Conservation (phyloP, 331 rosid genomes). For the Erythrophleum ivorense region DNA sequence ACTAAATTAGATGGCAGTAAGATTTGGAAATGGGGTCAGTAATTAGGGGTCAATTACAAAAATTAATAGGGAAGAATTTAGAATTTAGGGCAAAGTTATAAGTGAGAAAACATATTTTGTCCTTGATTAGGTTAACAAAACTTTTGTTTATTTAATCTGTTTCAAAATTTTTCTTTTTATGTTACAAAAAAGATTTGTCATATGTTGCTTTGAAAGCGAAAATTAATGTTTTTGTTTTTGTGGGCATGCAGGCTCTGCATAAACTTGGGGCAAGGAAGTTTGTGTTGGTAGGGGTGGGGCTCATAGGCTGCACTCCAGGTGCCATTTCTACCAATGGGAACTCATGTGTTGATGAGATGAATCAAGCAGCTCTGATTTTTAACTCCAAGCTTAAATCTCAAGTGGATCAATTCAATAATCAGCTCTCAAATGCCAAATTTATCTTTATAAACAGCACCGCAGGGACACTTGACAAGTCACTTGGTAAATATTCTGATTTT, state of each 20-base stretch:
- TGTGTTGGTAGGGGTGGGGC: not conserved
- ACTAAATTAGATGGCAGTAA: too few species aligned
- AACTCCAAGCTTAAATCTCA: not conserved
- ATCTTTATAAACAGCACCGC: not conserved
- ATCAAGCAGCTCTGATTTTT: not conserved
- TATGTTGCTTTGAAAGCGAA: too few species aligned
- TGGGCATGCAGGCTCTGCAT: not conserved
- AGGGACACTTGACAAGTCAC: not conserved
- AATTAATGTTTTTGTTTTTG: too few species aligned
- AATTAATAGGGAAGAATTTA: too few species aligned
- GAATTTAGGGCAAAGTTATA: too few species aligned
- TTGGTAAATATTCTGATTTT: not conserved
- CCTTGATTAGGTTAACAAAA: too few species aligned
- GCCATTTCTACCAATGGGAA: not conserved
- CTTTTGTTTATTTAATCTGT: too few species aligned
- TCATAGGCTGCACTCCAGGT: not conserved
- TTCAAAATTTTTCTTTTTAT: too few species aligned
- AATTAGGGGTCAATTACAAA: too few species aligned
- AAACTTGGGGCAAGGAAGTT: slow-evolving; percentile 1
- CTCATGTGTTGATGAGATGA: not conserved
- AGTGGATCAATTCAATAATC: not conserved
- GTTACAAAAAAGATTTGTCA: too few species aligned
- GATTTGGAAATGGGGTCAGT: too few species aligned
- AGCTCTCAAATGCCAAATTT: not conserved
- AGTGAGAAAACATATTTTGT: too few species aligned